phyloP scores from a whole-genome alignment of 495 filamentous ascomycete genomes.

The Aspergillus avenaceus region DNA sequence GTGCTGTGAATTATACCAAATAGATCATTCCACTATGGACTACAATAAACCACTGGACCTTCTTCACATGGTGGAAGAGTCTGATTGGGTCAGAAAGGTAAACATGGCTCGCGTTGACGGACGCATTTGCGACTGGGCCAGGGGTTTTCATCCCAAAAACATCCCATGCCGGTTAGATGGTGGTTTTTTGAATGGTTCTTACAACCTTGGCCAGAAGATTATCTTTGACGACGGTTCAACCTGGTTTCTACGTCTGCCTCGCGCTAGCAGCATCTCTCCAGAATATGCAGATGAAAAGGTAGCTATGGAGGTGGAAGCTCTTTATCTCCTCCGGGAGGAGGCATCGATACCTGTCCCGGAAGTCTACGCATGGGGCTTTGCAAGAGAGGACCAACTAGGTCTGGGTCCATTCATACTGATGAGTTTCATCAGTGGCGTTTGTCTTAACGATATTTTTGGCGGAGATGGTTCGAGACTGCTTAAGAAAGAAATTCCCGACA shows the following conservation, averaged over 20 bases:
- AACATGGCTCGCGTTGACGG: neutral
- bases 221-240: neutral
- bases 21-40: no score
- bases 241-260: neutral
- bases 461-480: neutral
- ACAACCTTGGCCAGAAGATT: neutral
- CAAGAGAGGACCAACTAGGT: neutral
- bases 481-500: slow-evolving; percentile 10
- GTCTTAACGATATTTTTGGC: neutral
- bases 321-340: neutral
- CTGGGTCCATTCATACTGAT: slow-evolving; percentile 7
- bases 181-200: neutral
- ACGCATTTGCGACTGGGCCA: neutral
- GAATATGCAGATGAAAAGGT: slow-evolving; percentile 1
- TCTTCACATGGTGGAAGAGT: neutral
- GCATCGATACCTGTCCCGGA: neutral
- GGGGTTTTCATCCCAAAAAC: neutral
- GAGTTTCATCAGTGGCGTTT: slow-evolving; percentile 2
- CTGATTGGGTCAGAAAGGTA: neutral
- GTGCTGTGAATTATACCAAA: no score
- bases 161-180: neutral
- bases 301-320: neutral
- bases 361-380: neutral
- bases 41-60: neutral
- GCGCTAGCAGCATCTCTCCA: neutral